phyloP scores from a whole-genome alignment of 257 asterid species.

The Parsonsia alboflavescens region DNA sequence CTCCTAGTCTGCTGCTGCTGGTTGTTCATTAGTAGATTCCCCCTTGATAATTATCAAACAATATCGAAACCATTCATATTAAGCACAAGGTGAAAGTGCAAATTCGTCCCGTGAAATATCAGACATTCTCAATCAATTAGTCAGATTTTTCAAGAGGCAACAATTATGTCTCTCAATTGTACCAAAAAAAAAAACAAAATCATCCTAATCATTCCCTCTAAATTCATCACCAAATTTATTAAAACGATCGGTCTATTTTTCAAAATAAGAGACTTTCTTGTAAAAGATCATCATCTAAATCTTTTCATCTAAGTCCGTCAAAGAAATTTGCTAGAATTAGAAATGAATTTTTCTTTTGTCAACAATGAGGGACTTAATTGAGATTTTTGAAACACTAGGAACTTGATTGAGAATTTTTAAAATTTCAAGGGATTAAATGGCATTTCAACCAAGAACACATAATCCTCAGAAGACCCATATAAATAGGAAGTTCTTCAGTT shows the following conservation, averaged over 20 bases:
- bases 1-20: neutral
- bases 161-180: neutral
- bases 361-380: no score
- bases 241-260: neutral
- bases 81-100: neutral
- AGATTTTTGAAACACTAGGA: no score
- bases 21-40: no score
- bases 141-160: neutral
- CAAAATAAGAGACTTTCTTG: neutral
- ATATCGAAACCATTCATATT: neutral
- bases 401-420: no score
- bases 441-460: neutral
- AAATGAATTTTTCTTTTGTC: no score
- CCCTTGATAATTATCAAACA: neutral
- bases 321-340: no score
- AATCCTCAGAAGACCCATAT: neutral
- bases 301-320: no score
- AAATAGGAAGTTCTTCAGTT: neutral
- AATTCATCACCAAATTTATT: neutral
- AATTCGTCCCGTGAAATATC: neutral
- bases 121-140: neutral
- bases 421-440: no score
- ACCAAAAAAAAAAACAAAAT: no score
- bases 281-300: no score
- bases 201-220: neutral